Evolutionary conservation across 2,329 filamentous ascomycete species (phyloP), one percentile per base, ranked within the genome.

Genomic region (Diaporthe australafricana): DNA sequence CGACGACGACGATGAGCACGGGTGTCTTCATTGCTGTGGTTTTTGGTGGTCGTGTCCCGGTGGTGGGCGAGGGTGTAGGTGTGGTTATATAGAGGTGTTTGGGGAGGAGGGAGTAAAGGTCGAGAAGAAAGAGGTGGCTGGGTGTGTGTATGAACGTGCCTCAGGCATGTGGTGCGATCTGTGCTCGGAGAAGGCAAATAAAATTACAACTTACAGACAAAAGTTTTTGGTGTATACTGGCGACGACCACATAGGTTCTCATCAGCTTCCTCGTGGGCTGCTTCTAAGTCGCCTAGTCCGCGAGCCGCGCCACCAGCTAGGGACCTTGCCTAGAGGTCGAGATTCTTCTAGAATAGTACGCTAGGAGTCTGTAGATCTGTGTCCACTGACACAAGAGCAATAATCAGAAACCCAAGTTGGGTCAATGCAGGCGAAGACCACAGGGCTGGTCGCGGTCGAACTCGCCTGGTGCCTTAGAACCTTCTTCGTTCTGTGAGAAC

Each of bases 1-100:
- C 69, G 22, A 22, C 27, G 32, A 71, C 22, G 62, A 60, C 52
- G 6, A 67, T 38, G 16, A 68, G 38, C 17, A 68, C 53, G 25
- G 50, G 17, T 56, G 25, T 47, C 11, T 67, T 25, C 48, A 53
- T 50, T 22, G 20, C 50, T 20, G n/a, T 25, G 30, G 47, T 16
- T 5, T 12, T 42, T 27, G 17, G 42, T 65, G 60, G 11, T 3
- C 5, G 7, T 42, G 20, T 22, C 17, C 25, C 2, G 14, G 45
- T 22, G 47, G 30, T 30, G 30, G 12, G 47, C 17, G 32, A 52
- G 22, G n/a, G 32, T 38, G 2, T 22, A 16, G n/a, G n/a, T 35
- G 3, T 9, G 25, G 35, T 45, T 17, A 14, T 8, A 11, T 45
- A 20, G 40, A 5, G 22, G 4, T 62, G 8, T 1, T 12, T 8